These are phyloP conservation scores for Pseudogymnoascus sp. DNA, from an alignment of 2,329 filamentous ascomycete species.

Conservation along the genomic window DNA sequence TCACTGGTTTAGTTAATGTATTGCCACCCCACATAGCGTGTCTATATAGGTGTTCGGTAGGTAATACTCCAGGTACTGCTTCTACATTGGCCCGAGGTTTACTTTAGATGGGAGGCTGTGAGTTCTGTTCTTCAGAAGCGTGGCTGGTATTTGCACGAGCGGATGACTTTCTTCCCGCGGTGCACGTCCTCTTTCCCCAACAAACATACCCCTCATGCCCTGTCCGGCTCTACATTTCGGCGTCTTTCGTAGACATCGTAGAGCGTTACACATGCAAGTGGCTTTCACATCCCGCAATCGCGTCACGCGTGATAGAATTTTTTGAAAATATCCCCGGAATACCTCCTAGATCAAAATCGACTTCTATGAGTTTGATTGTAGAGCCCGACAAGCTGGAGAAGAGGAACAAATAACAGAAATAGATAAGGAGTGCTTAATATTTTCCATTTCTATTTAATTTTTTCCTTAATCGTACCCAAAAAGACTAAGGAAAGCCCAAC, in stretches of 20 bases:
- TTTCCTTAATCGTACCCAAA: background rate
- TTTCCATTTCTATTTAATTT: background rate
- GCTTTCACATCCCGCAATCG: background rate
- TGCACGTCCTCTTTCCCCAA: background rate
- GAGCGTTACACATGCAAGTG: background rate
- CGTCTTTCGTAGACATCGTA: background rate
- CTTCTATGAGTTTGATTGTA: background rate
- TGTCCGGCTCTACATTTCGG: background rate
- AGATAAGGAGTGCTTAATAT: background rate
- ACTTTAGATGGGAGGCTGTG: too few relatives aligned
- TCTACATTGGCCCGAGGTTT: background rate
- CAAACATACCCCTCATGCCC: background rate
- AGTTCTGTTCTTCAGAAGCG: too few relatives aligned
- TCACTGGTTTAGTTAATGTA: too few relatives aligned
- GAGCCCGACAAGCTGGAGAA: background rate
- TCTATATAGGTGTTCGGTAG: background rate
- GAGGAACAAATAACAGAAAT: background rate
- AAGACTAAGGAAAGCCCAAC: background rate
- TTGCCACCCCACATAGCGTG: background rate
- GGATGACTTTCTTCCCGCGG: background rate
- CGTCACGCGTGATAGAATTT: background rate
- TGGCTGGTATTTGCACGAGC: background rate
- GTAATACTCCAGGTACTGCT: background rate
- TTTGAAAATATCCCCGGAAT: background rate
- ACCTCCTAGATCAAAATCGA: background rate